These are phyloP conservation scores for Lachancea fermentati DNA, from an alignment of 805 yeast species.

Conservation along the genomic window DNA sequence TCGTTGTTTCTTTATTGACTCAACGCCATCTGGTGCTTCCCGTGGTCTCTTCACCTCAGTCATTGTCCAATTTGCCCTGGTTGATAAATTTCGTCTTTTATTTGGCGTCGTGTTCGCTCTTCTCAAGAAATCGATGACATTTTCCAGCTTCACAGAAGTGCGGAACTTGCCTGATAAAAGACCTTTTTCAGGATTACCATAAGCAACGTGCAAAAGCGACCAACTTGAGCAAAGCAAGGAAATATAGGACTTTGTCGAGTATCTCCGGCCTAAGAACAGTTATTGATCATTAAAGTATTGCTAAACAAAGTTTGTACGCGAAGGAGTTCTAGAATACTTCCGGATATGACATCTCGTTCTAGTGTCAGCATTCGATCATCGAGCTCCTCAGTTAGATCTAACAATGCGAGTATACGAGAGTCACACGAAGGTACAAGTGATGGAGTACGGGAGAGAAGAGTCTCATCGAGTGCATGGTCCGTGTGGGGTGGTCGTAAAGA, in stretches of 20 bases:
- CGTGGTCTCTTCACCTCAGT: constrained; percentile 6
- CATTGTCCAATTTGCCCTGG: constrained; percentile 1
- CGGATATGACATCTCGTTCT: not conserved
- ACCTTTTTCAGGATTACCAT: too few species aligned
- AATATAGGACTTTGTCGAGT: too few species aligned
- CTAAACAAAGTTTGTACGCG: not conserved
- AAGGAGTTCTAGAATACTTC: not conserved
- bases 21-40: not conserved
- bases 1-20: constrained; percentile 6
- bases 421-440: not conserved
- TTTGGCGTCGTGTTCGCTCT: too few species aligned
- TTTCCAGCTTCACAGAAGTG: too few species aligned
- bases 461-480: constrained; percentile 8
- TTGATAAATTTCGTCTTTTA: too few species aligned
- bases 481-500: constrained; percentile 8
- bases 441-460: constrained; percentile 1
- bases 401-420: not conserved
- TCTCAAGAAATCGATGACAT: too few species aligned
- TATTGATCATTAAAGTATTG: too few species aligned
- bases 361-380: constrained; percentile 4
- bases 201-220: too few species aligned
- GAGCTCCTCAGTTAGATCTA: constrained; percentile 4
- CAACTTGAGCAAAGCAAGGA: too few species aligned
- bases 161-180: too few species aligned
- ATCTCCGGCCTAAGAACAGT: too few species aligned